Conservation (phyloP, 176 grass and related monocot genomes). For the Aegilops tauschii region DNA sequence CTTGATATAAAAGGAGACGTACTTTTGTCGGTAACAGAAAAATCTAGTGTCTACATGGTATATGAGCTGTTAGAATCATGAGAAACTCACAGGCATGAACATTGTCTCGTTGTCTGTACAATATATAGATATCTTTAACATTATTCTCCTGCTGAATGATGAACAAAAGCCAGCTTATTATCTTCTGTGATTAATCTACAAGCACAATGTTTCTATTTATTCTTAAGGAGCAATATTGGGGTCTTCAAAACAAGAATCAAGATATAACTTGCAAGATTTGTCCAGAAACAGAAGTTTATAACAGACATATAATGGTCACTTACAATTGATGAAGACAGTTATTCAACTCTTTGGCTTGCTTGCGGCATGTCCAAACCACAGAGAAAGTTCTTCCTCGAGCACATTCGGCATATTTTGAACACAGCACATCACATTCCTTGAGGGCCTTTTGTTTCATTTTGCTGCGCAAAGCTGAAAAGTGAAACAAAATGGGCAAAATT, state of each 20-base stretch:
- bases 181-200: not conserved
- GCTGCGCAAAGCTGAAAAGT: constrained; percentile 78
- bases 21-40: not conserved
- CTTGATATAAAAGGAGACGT: not conserved
- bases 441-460: constrained; percentile 98
- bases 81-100: not conserved
- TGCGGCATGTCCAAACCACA: constrained; percentile 79
- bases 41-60: not conserved
- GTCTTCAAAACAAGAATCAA: not conserved
- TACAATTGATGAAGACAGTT: constrained; percentile 97
- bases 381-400: constrained; percentile 90
- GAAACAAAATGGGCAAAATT: not conserved
- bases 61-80: not conserved
- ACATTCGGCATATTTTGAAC: constrained; percentile 95
- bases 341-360: constrained; percentile 91
- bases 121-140: not conserved
- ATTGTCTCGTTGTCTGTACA: not conserved
- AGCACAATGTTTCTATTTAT: not conserved
- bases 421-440: constrained; percentile 72
- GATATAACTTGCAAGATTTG: not conserved
- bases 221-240: not conserved
- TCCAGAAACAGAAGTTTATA: constrained; percentile 7
- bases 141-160: not conserved
- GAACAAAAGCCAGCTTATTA: not conserved
- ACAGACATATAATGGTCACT: constrained; percentile 21